These are phyloP conservation scores for Cystobasidiaceae sp. DNA, from an alignment of 1,284 basidiomycete species.

Conservation along the genomic window DNA sequence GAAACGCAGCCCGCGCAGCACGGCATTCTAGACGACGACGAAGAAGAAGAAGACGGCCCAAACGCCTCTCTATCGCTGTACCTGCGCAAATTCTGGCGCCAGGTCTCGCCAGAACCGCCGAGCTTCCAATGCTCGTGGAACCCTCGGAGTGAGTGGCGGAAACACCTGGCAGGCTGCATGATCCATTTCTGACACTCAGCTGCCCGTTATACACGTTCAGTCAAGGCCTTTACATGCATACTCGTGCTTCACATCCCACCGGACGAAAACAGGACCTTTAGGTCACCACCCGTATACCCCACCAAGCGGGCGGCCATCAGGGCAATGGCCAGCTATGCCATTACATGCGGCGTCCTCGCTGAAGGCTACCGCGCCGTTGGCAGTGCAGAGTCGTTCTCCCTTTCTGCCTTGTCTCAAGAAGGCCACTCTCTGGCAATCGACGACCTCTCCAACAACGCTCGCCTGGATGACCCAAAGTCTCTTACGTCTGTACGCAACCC, in stretches of 20 bases:
- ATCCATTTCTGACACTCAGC: background rate
- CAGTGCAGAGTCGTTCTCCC: background rate
- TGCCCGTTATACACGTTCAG: background rate
- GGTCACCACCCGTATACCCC: background rate
- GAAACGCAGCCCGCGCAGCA: no score
- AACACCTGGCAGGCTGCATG: background rate
- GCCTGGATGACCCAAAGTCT: background rate
- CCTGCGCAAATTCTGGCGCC: slow-evolving; percentile 19
- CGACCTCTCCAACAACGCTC: background rate
- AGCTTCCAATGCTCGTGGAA: slow-evolving; percentile 8
- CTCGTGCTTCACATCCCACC: slow-evolving; percentile 8
- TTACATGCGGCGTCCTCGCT: slow-evolving; percentile 3
- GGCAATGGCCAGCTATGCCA: slow-evolving; percentile 11
- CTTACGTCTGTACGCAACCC: background rate
- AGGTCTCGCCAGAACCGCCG: slow-evolving; percentile 12
- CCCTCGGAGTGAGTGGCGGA: slow-evolving; percentile 1
- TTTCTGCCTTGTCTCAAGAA: no score
- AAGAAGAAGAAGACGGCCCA: slow-evolving; percentile 1
- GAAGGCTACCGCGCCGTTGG: background rate
- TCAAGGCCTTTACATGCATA: slow-evolving; percentile 4
- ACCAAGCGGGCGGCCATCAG: slow-evolving; percentile 12
- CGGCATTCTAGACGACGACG: background rate
- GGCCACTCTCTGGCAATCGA: no score
- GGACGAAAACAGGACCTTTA: background rate
- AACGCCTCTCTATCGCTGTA: slow-evolving; percentile 8